These are phyloP conservation scores for Globomyces sp. DNA, from an alignment of 371 early-diverging fungal species.

Conservation along the genomic window DNA sequence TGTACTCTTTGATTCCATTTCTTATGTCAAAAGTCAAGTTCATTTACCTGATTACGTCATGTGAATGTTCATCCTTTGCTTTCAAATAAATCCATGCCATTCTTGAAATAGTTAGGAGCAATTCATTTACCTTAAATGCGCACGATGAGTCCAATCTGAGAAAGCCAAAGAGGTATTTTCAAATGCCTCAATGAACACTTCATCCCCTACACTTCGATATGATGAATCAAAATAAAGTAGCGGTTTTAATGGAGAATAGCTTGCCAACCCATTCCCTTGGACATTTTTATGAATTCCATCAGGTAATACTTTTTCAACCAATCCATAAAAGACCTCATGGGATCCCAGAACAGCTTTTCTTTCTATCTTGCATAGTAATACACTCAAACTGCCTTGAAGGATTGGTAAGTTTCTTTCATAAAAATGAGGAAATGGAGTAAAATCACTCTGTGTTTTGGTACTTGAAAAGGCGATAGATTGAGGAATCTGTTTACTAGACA, in stretches of 20 bases:
- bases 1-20: constrained; percentile 44
- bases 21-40: constrained; percentile 10
- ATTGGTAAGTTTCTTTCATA: constrained; percentile 53
- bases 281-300: constrained; percentile 46
- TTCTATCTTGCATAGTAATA: constrained; percentile 57
- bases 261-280: not conserved
- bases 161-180: constrained; percentile 45
- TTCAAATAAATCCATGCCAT: constrained; percentile 61
- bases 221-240: constrained; percentile 63
- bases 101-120: constrained; percentile 25
- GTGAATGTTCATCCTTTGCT: not conserved
- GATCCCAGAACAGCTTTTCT: constrained; percentile 60
- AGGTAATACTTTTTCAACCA: constrained; percentile 62
- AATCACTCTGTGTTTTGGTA: constrained; percentile 43
- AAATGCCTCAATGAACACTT: constrained; percentile 51
- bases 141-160: constrained; percentile 59
- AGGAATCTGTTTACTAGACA: constrained; percentile 56
- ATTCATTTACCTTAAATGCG: constrained; percentile 39
- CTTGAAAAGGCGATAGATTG: constrained; percentile 67
- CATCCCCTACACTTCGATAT: constrained; percentile 56
- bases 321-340: constrained; percentile 67
- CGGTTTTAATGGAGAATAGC: constrained; percentile 51
- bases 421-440: constrained; percentile 57
- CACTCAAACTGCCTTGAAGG: constrained; percentile 59
- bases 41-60: constrained; percentile 3